Percentiles rank a stretch among this genome's conserved stretches.
Conservation (phyloP, 805 yeast genomes). For the Schwanniomyces polymorphus region DNA sequence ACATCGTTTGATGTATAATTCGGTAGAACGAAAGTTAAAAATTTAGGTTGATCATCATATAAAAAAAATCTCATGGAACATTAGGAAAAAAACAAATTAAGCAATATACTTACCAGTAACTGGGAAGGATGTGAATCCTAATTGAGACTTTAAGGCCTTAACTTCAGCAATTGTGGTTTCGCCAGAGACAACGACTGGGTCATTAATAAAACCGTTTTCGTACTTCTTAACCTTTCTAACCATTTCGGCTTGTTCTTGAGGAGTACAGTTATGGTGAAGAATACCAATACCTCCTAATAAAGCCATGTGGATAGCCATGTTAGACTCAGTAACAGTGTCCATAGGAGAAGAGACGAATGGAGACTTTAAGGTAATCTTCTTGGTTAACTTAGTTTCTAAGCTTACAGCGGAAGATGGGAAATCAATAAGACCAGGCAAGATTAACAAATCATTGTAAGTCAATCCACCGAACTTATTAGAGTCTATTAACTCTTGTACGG, state of each 20-base stretch:
- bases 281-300: slow-evolving; percentile 98
- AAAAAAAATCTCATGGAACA: slow-evolving; percentile 2
- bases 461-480: slow-evolving; percentile 90
- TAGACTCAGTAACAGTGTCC: slow-evolving; percentile 98
- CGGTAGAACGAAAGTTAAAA: slow-evolving; percentile 99
- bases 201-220: slow-evolving; percentile 96
- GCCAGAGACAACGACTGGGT: slow-evolving; percentile 82
- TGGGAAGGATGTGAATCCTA: slow-evolving; percentile 97
- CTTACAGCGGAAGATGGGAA: slow-evolving; percentile 79
- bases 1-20: slow-evolving; percentile 87
- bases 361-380: slow-evolving; percentile 84
- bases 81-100: slow-evolving; percentile 3
- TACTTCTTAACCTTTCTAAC: slow-evolving; percentile 93
- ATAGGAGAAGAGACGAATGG: slow-evolving; percentile 98
- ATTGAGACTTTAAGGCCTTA: slow-evolving; percentile 61
- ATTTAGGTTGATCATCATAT: slow-evolving; percentile 54
- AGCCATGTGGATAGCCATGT: slow-evolving; percentile 99
- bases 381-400: slow-evolving; percentile 86
- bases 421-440: slow-evolving; percentile 91
- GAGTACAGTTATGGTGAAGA: slow-evolving; percentile 94
- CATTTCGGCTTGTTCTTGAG: slow-evolving; percentile 98
- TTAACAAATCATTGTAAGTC: slow-evolving; percentile 94
- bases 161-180: slow-evolving; percentile 77
- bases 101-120: slow-evolving; percentile 87
- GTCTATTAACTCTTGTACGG: slow-evolving; percentile 83